Evolutionary conservation across 306 rosid genomes (phyloP).

Genomic region (Prinsepia uniflora): DNA sequence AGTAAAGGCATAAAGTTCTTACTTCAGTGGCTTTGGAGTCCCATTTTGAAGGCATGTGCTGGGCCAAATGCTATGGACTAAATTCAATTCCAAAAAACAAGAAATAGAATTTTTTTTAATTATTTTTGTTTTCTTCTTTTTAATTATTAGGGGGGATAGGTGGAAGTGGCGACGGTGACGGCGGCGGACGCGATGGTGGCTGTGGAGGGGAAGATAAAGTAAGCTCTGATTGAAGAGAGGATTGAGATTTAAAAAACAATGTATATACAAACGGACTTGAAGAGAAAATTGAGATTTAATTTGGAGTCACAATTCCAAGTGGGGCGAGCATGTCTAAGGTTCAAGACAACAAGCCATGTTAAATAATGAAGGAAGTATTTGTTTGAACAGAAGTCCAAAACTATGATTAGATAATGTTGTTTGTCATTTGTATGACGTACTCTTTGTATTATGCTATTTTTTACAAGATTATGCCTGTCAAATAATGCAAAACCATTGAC

Average conservation of each 20-base stretch:
- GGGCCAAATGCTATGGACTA: conserved; percentile 85
- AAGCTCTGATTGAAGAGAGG: conserved; percentile 31
- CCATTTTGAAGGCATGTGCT: conserved; percentile 71
- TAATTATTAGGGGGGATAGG: background rate
- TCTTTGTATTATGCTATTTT: background rate
- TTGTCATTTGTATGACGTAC: no score
- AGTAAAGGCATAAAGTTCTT: conserved; percentile 54
- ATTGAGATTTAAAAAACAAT: background rate
- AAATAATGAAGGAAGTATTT: background rate
- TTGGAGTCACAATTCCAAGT: background rate
- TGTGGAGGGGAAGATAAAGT: conserved; percentile 5
- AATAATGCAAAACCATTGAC: background rate
- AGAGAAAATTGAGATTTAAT: no score
- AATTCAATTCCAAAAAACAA: background rate
- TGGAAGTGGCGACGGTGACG: background rate
- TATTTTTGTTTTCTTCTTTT: background rate
- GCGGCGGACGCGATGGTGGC: background rate
- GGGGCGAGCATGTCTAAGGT: background rate
- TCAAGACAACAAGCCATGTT: background rate
- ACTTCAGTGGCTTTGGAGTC: conserved; percentile 95
- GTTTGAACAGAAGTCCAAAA: conserved; percentile 1
- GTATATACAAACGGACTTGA: no score
- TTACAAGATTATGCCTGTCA: background rate
- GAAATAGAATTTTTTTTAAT: background rate
- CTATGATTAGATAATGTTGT: background rate